Base-by-base conservation (phyloP, 1,284 basidiomycete species). In the Ustilago lituana region DNA sequence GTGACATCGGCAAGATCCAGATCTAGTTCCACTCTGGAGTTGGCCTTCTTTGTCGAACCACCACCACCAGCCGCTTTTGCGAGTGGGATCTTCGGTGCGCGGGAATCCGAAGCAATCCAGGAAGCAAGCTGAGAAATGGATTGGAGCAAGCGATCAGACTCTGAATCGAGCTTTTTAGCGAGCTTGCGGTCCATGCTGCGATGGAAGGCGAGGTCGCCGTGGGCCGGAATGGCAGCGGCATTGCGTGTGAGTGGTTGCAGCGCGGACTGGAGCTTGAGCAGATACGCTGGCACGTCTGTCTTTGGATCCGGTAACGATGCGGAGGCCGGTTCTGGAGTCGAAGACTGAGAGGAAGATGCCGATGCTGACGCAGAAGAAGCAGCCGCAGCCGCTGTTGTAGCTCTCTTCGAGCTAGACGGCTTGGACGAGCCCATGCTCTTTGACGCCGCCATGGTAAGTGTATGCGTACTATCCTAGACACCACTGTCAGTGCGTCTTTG, bases 121-220 rank as follows among this genome's bases (percentile, higher is more conserved):
- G 20, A 9, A 4, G 58, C 55, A 22, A 81, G 59, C 17, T 45
- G 32, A 4, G 63, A 54, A 49, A 80, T 44, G 39, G 72, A 52
- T 19, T 45, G 22, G 3, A 72, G 84, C 1, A 91, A 85, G 37
- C 86, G 85, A 24, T 85, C 82, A 0, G 89, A 89, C 66, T 89
- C 86, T 6, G 78, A 80, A 68, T 92, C 90, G 22, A 92, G 82
- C 56, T 88, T 87, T 45, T 84, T 85, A 2, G 89, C 89, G 61
- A 95, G 86, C 12, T 84, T 85, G 14, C 86, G 83, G 82, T 94
- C 90, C 66, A 96, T 87, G 3, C 93, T 91, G 35, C 91, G 88
- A 83, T 95, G 90, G 82, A 94, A 95, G 39, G 86, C 84, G 59
- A 95, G 84, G 83, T 94, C 93, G 10, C 83, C 84, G 54, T 84